Conservation (phyloP, 148 eudicot genomes). For the Euryodendron excelsum region DNA sequence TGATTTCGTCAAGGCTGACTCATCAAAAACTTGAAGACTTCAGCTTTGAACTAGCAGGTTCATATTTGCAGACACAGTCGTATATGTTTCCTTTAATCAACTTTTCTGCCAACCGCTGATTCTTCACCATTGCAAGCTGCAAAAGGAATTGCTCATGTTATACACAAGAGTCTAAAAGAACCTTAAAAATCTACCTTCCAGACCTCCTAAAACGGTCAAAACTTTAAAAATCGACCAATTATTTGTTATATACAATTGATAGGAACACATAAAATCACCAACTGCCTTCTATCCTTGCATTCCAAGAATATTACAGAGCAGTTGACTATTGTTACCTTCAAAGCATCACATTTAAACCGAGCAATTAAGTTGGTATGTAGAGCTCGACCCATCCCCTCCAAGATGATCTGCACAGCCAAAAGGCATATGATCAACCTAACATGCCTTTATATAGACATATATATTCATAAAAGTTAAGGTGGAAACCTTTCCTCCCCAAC, state of each 20-base stretch:
- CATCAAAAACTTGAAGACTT: neutral
- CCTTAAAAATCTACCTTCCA: neutral
- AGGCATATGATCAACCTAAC: conserved; percentile 3
- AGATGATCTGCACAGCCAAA: conserved; percentile 64
- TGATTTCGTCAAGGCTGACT: neutral
- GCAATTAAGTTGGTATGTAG: conserved; percentile 92
- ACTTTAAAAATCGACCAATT: no score
- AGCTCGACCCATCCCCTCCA: conserved; percentile 99
- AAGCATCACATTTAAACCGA: conserved; percentile 80
- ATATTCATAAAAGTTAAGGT: no score
- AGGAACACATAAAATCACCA: neutral
- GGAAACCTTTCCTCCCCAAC: no score
- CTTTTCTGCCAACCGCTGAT: conserved; percentile 93
- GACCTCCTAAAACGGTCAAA: no score
- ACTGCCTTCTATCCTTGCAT: neutral
- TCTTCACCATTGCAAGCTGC: conserved; percentile 99
- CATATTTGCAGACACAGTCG: conserved; percentile 92
- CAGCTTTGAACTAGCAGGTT: conserved; percentile 41
- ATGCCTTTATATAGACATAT: neutral
- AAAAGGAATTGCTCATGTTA: neutral
- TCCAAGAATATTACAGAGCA: neutral
- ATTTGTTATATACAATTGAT: neutral
- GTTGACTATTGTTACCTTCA: conserved; percentile 60
- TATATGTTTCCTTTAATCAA: conserved; percentile 83
- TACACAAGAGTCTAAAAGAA: neutral